A percentile compares a stretch with the other conserved stretches of the same genome.
These are phyloP conservation scores for Euphorbia peplus DNA, from an alignment of 345 rosid genomes.

Conservation along the genomic window DNA sequence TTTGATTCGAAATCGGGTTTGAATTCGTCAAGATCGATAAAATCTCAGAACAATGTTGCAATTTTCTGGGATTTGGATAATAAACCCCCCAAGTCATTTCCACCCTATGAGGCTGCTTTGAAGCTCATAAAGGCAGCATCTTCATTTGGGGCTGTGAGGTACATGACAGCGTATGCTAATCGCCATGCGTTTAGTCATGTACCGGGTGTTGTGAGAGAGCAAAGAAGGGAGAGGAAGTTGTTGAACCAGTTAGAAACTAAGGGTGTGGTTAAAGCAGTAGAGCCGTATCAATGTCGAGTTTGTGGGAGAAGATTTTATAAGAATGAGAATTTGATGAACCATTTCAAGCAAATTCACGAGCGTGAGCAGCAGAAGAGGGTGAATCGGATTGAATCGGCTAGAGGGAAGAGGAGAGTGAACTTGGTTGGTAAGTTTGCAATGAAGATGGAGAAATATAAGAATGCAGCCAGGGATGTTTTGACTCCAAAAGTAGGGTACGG, in stretches of 20 bases:
- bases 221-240: constrained; percentile 52
- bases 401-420: constrained; percentile 72
- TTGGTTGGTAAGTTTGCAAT: constrained; percentile 46
- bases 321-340: constrained; percentile 61
- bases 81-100: no score
- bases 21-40: neutral
- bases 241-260: constrained; percentile 60
- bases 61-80: no score
- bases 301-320: constrained; percentile 75
- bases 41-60: constrained; percentile 4
- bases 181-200: constrained; percentile 59
- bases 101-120: no score
- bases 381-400: constrained; percentile 77
- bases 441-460: neutral
- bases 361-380: constrained; percentile 67
- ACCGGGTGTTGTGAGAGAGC: constrained; percentile 51
- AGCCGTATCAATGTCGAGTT: constrained; percentile 59
- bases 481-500: neutral
- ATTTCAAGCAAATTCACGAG: constrained; percentile 78
- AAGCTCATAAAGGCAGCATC: no score
- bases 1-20: no score
- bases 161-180: neutral
- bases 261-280: constrained; percentile 53
- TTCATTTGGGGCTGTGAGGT: no score
- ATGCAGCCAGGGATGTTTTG: neutral